These are phyloP conservation scores for Sporobolomyces roseus DNA, from an alignment of 768 basidiomycete genomes.

Conservation along the genomic window DNA sequence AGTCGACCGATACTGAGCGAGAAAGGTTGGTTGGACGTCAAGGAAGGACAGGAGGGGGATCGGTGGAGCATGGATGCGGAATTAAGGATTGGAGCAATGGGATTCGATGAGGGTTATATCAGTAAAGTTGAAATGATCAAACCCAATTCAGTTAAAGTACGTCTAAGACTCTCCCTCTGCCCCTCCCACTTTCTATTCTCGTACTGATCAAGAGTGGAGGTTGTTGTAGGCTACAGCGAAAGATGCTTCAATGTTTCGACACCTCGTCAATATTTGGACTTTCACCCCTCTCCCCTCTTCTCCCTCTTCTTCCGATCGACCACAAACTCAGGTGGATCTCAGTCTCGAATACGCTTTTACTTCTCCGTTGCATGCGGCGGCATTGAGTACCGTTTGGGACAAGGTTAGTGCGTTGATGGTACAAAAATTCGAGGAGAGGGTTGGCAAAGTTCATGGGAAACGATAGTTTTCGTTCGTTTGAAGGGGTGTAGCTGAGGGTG, in stretches of 20 bases:
- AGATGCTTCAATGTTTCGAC: constrained; percentile 68
- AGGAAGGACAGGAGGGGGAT: constrained; percentile 45
- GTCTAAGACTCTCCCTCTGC: too few relatives aligned
- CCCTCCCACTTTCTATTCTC: constrained; percentile 9
- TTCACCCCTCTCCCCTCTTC: constrained; percentile 59
- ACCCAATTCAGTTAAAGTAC: constrained; percentile 71
- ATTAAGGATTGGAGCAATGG: constrained; percentile 79
- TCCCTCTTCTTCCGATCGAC: constrained; percentile 53
- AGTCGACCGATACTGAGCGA: not conserved
- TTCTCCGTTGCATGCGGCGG: constrained; percentile 74
- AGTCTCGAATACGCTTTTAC: constrained; percentile 82
- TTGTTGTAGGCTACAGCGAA: constrained; percentile 63
- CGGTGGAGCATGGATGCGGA: constrained; percentile 64
- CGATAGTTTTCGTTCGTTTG: too few relatives aligned
- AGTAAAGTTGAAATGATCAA: constrained; percentile 78
- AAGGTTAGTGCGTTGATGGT: constrained; percentile 86
- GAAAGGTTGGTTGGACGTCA: constrained; percentile 40
- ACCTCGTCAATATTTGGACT: constrained; percentile 67
- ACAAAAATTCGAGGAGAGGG: constrained; percentile 68
- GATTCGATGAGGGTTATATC: constrained; percentile 79
- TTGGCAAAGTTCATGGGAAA: constrained; percentile 1
- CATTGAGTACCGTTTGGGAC: constrained; percentile 80
- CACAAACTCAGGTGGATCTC: constrained; percentile 73
- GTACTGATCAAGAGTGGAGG: not conserved
- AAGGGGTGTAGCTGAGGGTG: too few relatives aligned